phyloP scores from a whole-genome alignment of 106 monocot genomes.

The Dactylorhiza incarnata region DNA sequence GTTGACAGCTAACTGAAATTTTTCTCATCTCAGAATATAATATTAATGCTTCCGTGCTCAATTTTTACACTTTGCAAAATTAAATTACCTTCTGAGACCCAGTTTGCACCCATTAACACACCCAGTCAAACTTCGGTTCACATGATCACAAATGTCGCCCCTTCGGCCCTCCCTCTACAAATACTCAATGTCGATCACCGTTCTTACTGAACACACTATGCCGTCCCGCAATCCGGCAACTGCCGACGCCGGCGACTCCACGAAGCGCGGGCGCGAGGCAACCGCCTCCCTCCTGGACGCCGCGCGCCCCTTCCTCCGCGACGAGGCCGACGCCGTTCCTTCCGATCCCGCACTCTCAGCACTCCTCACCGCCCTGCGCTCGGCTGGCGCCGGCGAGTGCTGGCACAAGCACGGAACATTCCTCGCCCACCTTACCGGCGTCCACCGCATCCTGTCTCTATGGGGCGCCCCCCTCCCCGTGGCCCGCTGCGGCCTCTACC shows the following conservation, averaged over 20 bases:
- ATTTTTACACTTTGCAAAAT: no score
- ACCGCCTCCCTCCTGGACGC: constrained; percentile 23
- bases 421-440: constrained; percentile 73
- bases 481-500: constrained; percentile 81
- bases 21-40: no score
- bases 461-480: constrained; percentile 56
- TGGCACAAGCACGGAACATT: constrained; percentile 93
- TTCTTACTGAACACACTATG: neutral
- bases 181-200: neutral
- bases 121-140: no score
- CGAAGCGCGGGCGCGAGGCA: constrained; percentile 16
- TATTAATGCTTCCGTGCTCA: no score
- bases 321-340: constrained; percentile 33
- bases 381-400: constrained; percentile 80
- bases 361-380: constrained; percentile 47
- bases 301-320: constrained; percentile 78
- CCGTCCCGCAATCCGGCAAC: constrained; percentile 5
- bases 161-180: no score
- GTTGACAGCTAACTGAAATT: no score
- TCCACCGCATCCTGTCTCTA: constrained; percentile 72
- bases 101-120: no score
- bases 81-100: no score
- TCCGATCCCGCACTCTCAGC: constrained; percentile 48
- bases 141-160: no score
- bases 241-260: neutral